phyloP scores from a whole-genome alignment of 2,329 filamentous ascomycete species.

The Aquanectria penicillioides region DNA sequence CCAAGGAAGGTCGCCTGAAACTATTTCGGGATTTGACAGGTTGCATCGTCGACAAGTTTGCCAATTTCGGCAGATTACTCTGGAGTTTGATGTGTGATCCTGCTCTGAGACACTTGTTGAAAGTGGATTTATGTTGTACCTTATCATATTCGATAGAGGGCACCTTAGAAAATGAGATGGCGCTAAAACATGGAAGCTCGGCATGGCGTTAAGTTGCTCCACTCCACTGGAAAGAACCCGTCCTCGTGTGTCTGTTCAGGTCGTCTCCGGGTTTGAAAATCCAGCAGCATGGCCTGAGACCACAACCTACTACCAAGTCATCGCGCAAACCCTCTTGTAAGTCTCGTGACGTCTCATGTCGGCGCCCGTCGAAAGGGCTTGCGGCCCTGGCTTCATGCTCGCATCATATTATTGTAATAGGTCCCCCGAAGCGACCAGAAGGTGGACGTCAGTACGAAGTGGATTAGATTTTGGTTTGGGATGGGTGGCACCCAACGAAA shows the following conservation, averaged over 20 bases:
- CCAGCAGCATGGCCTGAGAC: neutral
- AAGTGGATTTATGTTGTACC: constrained; percentile 13
- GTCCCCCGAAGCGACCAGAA: too few relatives aligned
- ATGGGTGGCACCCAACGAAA: neutral
- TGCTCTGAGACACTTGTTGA: constrained; percentile 18
- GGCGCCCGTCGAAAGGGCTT: too few relatives aligned
- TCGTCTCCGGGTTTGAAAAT: too few relatives aligned
- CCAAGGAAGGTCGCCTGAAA: neutral
- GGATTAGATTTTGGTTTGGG: too few relatives aligned
- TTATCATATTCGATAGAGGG: constrained; percentile 5
- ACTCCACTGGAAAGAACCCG: constrained; percentile 19
- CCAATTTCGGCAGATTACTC: constrained; percentile 3
- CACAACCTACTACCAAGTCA: neutral
- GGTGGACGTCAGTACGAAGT: too few relatives aligned
- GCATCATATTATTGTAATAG: too few relatives aligned
- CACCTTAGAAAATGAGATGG: constrained; percentile 17
- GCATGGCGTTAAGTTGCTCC: constrained; percentile 30
- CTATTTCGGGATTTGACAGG: constrained; percentile 2
- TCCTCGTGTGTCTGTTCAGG: neutral
- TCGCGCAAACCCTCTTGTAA: neutral
- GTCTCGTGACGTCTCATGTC: too few relatives aligned
- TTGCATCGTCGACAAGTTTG: constrained; percentile 8
- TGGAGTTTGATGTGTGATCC: constrained; percentile 2
- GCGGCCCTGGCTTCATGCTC: too few relatives aligned
- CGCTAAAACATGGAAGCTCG: constrained; percentile 37